Evolutionary conservation across 129 eudicot species (phyloP).

Genomic region (Dittrichia graveolens): DNA sequence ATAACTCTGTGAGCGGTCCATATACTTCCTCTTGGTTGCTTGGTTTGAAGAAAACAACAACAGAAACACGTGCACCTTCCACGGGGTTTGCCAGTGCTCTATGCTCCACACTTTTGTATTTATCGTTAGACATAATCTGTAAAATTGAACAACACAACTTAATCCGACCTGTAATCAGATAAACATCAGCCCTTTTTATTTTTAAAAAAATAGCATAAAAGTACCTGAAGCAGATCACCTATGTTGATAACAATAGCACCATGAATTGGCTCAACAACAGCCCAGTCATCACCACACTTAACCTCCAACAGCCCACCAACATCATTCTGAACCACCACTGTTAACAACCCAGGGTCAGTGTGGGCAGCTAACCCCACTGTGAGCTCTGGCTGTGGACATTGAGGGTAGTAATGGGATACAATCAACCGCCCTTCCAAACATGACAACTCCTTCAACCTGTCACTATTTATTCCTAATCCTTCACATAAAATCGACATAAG

Average conservation of each 20-base stretch:
- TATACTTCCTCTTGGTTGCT: slow-evolving; percentile 37
- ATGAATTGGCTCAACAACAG: slow-evolving; percentile 51
- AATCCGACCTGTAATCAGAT: no score
- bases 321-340: slow-evolving; percentile 57
- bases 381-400: slow-evolving; percentile 63
- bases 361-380: slow-evolving; percentile 53
- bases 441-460: slow-evolving; percentile 42
- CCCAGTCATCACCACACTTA: slow-evolving; percentile 55
- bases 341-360: slow-evolving; percentile 54
- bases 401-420: slow-evolving; percentile 56
- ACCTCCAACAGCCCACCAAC: slow-evolving; percentile 60
- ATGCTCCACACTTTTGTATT: slow-evolving; percentile 59
- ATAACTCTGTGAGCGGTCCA: slow-evolving; percentile 60
- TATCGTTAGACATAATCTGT: slow-evolving; percentile 61
- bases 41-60: slow-evolving; percentile 53
- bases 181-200: no score
- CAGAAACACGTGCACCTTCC: slow-evolving; percentile 51
- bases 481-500: slow-evolving; percentile 48
- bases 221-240: slow-evolving; percentile 78
- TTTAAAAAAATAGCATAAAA: no score
- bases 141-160: neutral
- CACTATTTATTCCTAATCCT: slow-evolving; percentile 42
- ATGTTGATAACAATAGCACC: slow-evolving; percentile 64
- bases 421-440: slow-evolving; percentile 47
- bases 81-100: slow-evolving; percentile 55